Evolutionary conservation across 1,284 basidiomycete genomes (phyloP).

Genomic region (Cerioporus squamosus): DNA sequence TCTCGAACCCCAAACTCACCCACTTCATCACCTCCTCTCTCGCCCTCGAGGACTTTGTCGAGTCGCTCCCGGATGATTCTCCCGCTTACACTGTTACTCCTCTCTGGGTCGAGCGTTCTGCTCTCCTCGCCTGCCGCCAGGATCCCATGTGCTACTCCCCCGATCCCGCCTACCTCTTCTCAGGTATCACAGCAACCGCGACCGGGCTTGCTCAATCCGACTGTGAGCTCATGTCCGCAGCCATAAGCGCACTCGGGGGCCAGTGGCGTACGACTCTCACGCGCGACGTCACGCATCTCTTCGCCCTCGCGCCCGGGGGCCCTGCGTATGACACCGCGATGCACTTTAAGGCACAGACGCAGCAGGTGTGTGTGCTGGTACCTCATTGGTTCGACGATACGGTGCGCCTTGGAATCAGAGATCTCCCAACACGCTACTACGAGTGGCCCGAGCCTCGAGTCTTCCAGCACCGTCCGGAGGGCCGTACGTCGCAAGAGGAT

Average conservation of each 20-base stretch:
- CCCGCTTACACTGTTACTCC: slow-evolving; percentile 27
- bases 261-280: slow-evolving; percentile 79
- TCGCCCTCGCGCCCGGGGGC: slow-evolving; percentile 56
- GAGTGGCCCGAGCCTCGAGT: slow-evolving; percentile 74
- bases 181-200: slow-evolving; percentile 75
- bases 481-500: slow-evolving; percentile 27
- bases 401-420: slow-evolving; percentile 61
- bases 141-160: slow-evolving; percentile 70
- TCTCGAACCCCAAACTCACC: slow-evolving; percentile 27
- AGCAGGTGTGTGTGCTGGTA: slow-evolving; percentile 62
- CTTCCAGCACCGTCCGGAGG: slow-evolving; percentile 37
- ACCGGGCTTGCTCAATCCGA: slow-evolving; percentile 69
- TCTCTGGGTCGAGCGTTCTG: slow-evolving; percentile 71
- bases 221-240: slow-evolving; percentile 73
- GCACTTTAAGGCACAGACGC: slow-evolving; percentile 55
- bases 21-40: slow-evolving; percentile 31
- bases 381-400: slow-evolving; percentile 89
- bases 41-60: slow-evolving; percentile 30
- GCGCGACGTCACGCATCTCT: slow-evolving; percentile 85
- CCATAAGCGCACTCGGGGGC: slow-evolving; percentile 80
- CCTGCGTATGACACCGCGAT: slow-evolving; percentile 69
- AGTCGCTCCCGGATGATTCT: slow-evolving; percentile 25
- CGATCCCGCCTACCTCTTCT: slow-evolving; percentile 80
- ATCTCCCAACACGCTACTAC: slow-evolving; percentile 63
- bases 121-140: slow-evolving; percentile 61